Conservation (phyloP, 352 stramenopile genomes). For the Stramenopiles sp. region DNA sequence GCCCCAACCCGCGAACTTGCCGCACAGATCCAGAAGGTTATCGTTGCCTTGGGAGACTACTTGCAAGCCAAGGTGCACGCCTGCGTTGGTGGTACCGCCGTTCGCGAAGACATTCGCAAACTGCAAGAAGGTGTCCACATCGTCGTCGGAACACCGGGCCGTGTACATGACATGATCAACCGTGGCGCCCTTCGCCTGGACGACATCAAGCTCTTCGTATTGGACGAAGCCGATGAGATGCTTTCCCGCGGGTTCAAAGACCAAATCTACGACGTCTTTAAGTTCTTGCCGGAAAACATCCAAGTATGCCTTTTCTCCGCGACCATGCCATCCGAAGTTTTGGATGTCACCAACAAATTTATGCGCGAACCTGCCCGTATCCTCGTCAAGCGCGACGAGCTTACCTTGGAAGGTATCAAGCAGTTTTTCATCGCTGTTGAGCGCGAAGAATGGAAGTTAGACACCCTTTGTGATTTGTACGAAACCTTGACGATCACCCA, state of each 20-base stretch:
- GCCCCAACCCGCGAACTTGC: constrained; percentile 89
- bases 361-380: constrained; percentile 97
- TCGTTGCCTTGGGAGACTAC: constrained; percentile 56
- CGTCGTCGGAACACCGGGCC: constrained; percentile 82
- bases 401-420: constrained; percentile 99
- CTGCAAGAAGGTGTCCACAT: constrained; percentile 90
- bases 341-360: constrained; percentile 93
- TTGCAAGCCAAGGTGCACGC: constrained; percentile 44
- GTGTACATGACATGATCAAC: constrained; percentile 92
- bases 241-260: constrained; percentile 99
- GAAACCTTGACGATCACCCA: constrained; percentile 98
- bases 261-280: constrained; percentile 95
- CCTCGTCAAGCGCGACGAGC: constrained; percentile 97
- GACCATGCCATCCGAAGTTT: constrained; percentile 63
- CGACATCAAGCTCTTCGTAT: constrained; percentile 75
- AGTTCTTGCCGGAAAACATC: constrained; percentile 64
- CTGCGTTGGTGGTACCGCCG: constrained; percentile 48
- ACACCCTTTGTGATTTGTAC: constrained; percentile 98
- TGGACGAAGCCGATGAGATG: constrained; percentile 95
- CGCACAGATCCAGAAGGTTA: constrained; percentile 94
- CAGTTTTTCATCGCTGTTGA: constrained; percentile 99
- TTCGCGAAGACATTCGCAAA: constrained; percentile 95
- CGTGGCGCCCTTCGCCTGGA: constrained; percentile 90
- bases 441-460: constrained; percentile 97
- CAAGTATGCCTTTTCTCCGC: constrained; percentile 91